Evolutionary conservation across 2,329 filamentous ascomycete genomes (phyloP).

Genomic region (Sporothrix protearum): DNA sequence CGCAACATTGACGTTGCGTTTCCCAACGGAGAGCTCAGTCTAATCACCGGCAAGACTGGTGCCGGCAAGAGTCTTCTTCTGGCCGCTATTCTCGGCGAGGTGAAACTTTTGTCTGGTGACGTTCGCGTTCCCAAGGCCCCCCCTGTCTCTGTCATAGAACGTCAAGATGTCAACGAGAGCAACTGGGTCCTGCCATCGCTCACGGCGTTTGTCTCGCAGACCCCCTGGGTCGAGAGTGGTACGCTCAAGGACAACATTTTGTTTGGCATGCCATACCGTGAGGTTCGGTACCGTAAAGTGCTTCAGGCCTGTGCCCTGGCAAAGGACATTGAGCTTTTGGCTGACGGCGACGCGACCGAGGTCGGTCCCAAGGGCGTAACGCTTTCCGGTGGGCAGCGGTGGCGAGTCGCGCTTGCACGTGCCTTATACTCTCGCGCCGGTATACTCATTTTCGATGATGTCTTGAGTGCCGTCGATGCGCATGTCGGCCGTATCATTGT

Average conservation of each 20-base stretch:
- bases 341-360: constrained; percentile 43
- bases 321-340: constrained; percentile 43
- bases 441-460: constrained; percentile 47
- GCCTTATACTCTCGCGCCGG: constrained; percentile 45
- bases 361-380: constrained; percentile 44
- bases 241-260: constrained; percentile 45
- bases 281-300: constrained; percentile 44
- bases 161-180: constrained; percentile 29
- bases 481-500: constrained; percentile 48
- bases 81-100: constrained; percentile 41
- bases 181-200: constrained; percentile 39
- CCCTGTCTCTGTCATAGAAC: constrained; percentile 28
- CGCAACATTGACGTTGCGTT: constrained; percentile 36
- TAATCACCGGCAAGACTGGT: constrained; percentile 41
- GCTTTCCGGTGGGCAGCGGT: constrained; percentile 46
- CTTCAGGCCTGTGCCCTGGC: constrained; percentile 45
- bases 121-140: constrained; percentile 33
- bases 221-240: constrained; percentile 47
- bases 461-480: constrained; percentile 49
- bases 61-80: constrained; percentile 41
- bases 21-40: constrained; percentile 36
- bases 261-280: constrained; percentile 42
- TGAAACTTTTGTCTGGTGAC: constrained; percentile 37
- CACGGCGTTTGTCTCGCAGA: constrained; percentile 46
- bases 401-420: constrained; percentile 45